phyloP scores from a whole-genome alignment of 495 filamentous ascomycete genomes.

The Aspergillus sparsus region DNA sequence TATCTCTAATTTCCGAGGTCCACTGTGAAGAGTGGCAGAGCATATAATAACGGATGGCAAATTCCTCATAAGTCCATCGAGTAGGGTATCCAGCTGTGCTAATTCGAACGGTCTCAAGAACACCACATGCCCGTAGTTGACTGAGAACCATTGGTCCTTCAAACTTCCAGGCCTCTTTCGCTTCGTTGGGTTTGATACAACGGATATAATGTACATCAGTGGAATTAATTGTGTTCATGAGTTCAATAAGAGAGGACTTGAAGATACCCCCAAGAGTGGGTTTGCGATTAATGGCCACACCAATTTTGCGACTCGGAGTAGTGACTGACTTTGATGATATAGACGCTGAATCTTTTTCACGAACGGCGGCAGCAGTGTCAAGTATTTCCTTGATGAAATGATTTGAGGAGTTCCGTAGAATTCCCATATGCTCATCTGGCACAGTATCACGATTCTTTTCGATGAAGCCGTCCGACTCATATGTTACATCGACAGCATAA shows the following conservation, averaged over 20 bases:
- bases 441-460: slow-evolving; percentile 99
- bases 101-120: slow-evolving; percentile 96
- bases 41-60: slow-evolving; percentile 98
- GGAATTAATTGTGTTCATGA: slow-evolving; percentile 96
- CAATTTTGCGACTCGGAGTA: slow-evolving; percentile 75
- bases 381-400: slow-evolving; percentile 83
- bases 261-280: slow-evolving; percentile 98
- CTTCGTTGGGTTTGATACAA: slow-evolving; percentile 99
- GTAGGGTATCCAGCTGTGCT: slow-evolving; percentile 98
- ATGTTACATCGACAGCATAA: slow-evolving; percentile 98
- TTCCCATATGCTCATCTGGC: slow-evolving; percentile 95
- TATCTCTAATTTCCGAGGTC: slow-evolving; percentile 89
- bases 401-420: slow-evolving; percentile 82
- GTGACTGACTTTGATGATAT: slow-evolving; percentile 68
- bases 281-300: slow-evolving; percentile 91
- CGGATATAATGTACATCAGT: slow-evolving; percentile 99
- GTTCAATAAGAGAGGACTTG: slow-evolving; percentile 95
- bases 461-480: slow-evolving; percentile 99
- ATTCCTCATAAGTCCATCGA: slow-evolving; percentile 98
- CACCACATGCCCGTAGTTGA: slow-evolving; percentile 96
- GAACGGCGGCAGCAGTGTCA: slow-evolving; percentile 76
- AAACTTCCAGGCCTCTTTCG: slow-evolving; percentile 96
- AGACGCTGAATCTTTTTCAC: slow-evolving; percentile 83
- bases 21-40: slow-evolving; percentile 86
- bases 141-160: slow-evolving; percentile 99